These are phyloP conservation scores for Paecilomyces fulvus DNA, from an alignment of 2,329 filamentous ascomycete species.

Conservation along the genomic window DNA sequence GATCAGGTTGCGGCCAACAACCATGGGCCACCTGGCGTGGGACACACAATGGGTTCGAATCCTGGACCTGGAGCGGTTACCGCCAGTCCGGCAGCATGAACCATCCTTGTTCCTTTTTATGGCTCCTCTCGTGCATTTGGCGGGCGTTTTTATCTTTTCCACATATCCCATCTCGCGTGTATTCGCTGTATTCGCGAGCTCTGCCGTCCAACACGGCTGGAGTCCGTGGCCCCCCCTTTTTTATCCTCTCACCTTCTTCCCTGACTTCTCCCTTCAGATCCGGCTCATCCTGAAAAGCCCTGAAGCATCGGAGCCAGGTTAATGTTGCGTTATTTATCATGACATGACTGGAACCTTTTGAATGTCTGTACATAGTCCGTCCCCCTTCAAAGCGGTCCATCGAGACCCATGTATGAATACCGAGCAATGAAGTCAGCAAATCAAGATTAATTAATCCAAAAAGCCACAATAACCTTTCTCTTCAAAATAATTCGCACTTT, in stretches of 20 bases:
- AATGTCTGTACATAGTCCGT: constrained; percentile 30
- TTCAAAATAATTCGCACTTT: constrained; percentile 6
- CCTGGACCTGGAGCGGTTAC: constrained; percentile 21
- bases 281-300: constrained; percentile 2
- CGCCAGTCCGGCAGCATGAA: constrained; percentile 22
- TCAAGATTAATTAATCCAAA: constrained; percentile 21
- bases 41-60: constrained; percentile 21
- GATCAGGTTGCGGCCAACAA: constrained; percentile 21
- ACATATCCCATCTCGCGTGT: constrained; percentile 11
- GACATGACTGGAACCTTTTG: constrained; percentile 12
- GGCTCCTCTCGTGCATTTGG: constrained; percentile 20
- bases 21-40: constrained; percentile 11
- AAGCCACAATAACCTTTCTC: constrained; percentile 15
- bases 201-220: neutral
- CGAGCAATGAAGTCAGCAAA: constrained; percentile 29
- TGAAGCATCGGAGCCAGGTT: constrained; percentile 12
- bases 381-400: constrained; percentile 14
- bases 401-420: constrained; percentile 28
- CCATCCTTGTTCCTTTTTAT: constrained; percentile 10
- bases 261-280: constrained; percentile 3
- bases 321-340: constrained; percentile 14
- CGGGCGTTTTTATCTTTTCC: constrained; percentile 19
- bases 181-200: constrained; percentile 7
- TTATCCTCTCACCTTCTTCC: constrained; percentile 2
- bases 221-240: neutral